Percentiles rank a stretch among this genome's conserved stretches.
Evolutionary conservation across 2,329 filamentous ascomycete species (phyloP).

Genomic region (Zymoseptoria tritici): DNA sequence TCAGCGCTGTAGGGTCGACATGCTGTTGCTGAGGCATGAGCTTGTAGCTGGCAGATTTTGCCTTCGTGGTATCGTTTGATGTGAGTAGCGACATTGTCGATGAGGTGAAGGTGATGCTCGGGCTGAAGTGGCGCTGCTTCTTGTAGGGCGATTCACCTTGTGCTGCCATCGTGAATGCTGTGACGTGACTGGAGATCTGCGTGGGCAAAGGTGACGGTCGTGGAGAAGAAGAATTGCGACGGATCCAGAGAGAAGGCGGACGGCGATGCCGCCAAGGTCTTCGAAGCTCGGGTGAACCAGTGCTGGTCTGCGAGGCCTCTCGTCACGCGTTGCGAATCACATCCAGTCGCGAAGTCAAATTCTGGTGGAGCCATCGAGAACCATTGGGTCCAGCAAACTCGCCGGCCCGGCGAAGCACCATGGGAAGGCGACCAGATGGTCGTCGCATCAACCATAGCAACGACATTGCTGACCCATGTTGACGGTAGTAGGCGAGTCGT

Average conservation of each 20-base stretch:
- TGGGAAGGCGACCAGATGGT: not conserved
- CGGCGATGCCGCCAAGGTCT: not conserved
- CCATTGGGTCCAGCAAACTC: not conserved
- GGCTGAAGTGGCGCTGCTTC: not conserved
- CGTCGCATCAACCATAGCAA: no score
- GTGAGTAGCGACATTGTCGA: not conserved
- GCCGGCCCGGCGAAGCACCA: not conserved
- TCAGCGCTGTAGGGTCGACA: conserved; percentile 1
- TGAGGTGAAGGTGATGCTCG: not conserved
- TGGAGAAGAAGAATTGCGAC: not conserved
- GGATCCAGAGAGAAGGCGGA: not conserved
- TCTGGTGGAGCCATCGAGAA: not conserved
- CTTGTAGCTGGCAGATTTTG: not conserved
- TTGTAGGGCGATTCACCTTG: not conserved
- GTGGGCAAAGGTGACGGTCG: not conserved
- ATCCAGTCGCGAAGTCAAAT: not conserved
- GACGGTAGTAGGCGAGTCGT: not conserved
- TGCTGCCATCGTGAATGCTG: not conserved
- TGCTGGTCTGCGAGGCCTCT: not conserved
- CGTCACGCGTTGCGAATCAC: conserved; percentile 1
- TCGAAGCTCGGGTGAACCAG: not conserved
- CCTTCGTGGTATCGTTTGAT: not conserved
- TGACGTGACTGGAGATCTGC: not conserved
- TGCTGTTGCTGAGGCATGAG: not conserved
- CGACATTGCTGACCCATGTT: no score